Evolutionary conservation across 2,329 filamentous ascomycete species (phyloP).

Genomic region (Drechslera avenae): DNA sequence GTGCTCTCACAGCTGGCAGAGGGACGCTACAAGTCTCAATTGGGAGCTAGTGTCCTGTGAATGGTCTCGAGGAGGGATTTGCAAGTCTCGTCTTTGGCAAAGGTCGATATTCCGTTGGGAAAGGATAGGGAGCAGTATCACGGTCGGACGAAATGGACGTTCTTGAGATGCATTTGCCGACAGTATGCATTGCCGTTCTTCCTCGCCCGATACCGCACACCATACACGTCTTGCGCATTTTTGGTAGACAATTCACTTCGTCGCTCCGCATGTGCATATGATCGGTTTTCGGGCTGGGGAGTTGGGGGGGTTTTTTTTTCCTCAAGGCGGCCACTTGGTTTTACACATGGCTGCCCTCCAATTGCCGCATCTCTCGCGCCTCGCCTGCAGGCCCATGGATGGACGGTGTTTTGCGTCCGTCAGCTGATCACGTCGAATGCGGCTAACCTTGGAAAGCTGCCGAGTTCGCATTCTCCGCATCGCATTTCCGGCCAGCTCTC

Average conservation of each 20-base stretch:
- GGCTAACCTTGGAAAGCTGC: conserved; percentile 4
- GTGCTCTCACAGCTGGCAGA: neutral
- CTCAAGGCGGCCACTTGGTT: too few species aligned
- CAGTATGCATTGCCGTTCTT: neutral
- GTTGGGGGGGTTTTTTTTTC: too few species aligned
- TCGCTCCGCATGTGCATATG: neutral
- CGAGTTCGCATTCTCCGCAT: conserved; percentile 9
- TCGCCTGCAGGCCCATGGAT: neutral
- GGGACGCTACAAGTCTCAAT: too few species aligned
- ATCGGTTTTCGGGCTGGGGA: neutral
- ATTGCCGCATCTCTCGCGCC: too few species aligned
- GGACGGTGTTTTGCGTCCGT: neutral
- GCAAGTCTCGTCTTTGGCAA: too few species aligned
- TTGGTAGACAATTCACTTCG: neutral
- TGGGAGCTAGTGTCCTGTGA: too few species aligned
- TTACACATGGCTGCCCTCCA: too few species aligned
- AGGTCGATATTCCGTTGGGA: too few species aligned
- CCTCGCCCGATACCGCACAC: neutral
- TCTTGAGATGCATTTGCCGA: too few species aligned
- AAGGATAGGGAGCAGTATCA: too few species aligned
- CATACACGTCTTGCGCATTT: neutral
- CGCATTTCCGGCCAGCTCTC: conserved; percentile 1
- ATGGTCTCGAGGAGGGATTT: too few species aligned
- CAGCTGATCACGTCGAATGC: neutral
- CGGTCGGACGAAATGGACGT: too few species aligned